Evolutionary conservation across 805 yeast species (phyloP).

Genomic region (Metschnikowia lachancei): DNA sequence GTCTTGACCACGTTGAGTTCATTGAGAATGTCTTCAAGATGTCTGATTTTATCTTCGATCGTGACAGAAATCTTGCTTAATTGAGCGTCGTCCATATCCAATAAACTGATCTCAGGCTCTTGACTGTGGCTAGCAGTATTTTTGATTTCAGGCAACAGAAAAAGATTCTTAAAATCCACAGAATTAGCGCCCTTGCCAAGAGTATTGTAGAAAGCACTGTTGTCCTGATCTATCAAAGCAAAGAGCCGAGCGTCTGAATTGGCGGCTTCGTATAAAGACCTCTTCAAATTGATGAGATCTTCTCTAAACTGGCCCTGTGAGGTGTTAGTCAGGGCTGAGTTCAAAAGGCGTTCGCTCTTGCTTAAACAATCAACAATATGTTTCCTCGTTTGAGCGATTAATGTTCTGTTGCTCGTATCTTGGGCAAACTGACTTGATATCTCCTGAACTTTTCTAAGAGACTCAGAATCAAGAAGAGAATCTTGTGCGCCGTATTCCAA

Average conservation of each 20-base stretch:
- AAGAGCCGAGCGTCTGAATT: constrained; percentile 56
- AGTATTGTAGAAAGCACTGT: constrained; percentile 24
- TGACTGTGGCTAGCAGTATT: neutral
- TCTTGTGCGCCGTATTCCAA: neutral
- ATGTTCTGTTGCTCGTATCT: constrained; percentile 34
- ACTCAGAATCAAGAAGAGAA: constrained; percentile 7
- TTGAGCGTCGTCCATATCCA: constrained; percentile 64
- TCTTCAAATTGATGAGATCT: constrained; percentile 55
- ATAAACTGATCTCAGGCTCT: constrained; percentile 44
- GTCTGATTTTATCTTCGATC: constrained; percentile 37
- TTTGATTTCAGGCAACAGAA: constrained; percentile 16
- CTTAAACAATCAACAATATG: constrained; percentile 36
- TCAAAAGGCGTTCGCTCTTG: constrained; percentile 29
- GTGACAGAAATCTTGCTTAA: constrained; percentile 23
- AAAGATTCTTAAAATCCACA: constrained; percentile 36
- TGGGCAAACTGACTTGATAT: constrained; percentile 27
- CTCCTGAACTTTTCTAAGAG: constrained; percentile 19
- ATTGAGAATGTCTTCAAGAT: constrained; percentile 55
- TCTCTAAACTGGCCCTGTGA: constrained; percentile 37
- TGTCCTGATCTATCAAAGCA: constrained; percentile 40
- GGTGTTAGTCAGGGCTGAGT: constrained; percentile 7
- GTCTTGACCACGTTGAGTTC: constrained; percentile 60
- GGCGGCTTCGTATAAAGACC: constrained; percentile 59
- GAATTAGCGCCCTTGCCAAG: constrained; percentile 44
- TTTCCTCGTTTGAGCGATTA: constrained; percentile 31